Base-by-base conservation (phyloP, 1,284 basidiomycete species). In the Coniferiporia sulphurascens region DNA sequence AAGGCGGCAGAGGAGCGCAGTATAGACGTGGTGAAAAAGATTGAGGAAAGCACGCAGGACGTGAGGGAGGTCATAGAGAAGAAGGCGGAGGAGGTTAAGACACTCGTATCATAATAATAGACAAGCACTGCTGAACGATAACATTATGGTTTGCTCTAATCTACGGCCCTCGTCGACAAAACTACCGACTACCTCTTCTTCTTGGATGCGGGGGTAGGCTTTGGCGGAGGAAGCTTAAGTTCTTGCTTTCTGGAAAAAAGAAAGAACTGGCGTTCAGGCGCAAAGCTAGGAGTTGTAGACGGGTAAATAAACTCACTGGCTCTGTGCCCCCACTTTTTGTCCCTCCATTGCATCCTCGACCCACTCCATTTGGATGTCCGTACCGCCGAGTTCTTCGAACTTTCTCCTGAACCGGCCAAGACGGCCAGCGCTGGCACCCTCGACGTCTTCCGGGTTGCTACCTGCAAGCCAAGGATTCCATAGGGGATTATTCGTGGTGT, bases 401-500 rank as follows among this genome's bases (percentile, higher is more conserved):
- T 79, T 79, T 67, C 83, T 82, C 72, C 79, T 89, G 73, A 93
- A 95, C 64, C 91, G 77, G 3, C 91, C 90, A 65, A 95, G 74
- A 8, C 92, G 77, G 15, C 92, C 92, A 0, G 85, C 83, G 21
- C 83, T 80, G 55, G 83, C 83, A 62, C 82, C 83, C 61, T 80
- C 84, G 63, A 88, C 89, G 65, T 87, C 87, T 65, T 85, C 83
- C 17, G 80, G 54, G 19, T 73, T 73, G 49, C 68, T 65, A 38
- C 65, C 65, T 49, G 72, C 71, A 17, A 57, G 55, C 60, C 58
- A 60, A 22, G 77, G 75, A 64, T 71, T 72, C 90, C 85, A 95
- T 22, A 91, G 72, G 9, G 87, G 88, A 70, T 93, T 89, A 71
- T 93, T 95, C 13, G 88, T 91, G 55, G 89, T 86, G 68, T 95